Evolutionary conservation across 805 yeast genomes (phyloP).

Genomic region (Ogataea pignaliae): DNA sequence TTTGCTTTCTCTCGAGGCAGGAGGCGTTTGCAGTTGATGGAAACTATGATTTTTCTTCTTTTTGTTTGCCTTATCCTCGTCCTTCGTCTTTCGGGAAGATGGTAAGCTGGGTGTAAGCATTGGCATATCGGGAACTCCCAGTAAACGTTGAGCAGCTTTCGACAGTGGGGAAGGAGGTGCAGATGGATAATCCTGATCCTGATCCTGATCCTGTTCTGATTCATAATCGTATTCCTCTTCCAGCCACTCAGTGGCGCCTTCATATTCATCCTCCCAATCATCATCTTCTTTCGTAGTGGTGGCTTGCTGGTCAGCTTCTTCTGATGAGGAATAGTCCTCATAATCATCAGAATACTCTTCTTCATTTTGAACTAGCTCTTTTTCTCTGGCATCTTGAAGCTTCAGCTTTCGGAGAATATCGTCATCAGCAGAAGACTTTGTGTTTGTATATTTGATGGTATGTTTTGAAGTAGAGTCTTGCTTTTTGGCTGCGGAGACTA

Average conservation of each 20-base stretch:
- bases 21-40: no score
- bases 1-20: no score
- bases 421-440: slow-evolving; percentile 2
- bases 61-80: no score
- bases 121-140: no score
- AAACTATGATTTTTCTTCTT: no score
- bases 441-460: neutral
- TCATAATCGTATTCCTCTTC: slow-evolving; percentile 4
- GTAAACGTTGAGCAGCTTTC: no score
- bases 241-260: neutral
- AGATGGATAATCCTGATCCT: slow-evolving; percentile 1
- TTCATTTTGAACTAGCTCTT: neutral
- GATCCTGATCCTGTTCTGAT: slow-evolving; percentile 6
- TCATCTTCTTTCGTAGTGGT: slow-evolving; percentile 5
- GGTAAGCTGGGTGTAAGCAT: no score
- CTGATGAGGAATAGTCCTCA: slow-evolving; percentile 2
- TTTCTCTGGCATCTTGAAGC: neutral
- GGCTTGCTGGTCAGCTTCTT: neutral
- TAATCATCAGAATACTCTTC: slow-evolving; percentile 3
- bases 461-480: slow-evolving; percentile 13
- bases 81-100: no score
- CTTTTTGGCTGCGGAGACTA: slow-evolving; percentile 18
- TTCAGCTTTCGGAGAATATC: neutral
- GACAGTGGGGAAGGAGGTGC: neutral
- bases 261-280: neutral